Conservation (phyloP, 495 filamentous ascomycete genomes). For the Daldinia bambusicola region DNA sequence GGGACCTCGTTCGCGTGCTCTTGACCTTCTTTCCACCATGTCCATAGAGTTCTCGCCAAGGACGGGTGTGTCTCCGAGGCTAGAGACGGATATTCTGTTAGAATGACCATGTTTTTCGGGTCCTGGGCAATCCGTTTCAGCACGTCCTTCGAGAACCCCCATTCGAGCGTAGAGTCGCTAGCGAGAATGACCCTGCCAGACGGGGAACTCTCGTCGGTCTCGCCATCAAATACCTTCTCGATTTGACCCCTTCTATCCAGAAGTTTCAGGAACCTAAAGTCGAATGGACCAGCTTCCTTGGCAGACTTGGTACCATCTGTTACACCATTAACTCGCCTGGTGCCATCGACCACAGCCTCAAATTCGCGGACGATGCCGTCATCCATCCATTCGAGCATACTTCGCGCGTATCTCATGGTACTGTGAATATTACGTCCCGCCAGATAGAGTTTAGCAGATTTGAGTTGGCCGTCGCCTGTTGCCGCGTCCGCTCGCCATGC, state of each 20-base stretch:
- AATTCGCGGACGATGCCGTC: conserved; percentile 91
- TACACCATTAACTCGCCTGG: conserved; percentile 58
- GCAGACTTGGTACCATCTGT: conserved; percentile 49
- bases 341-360: conserved; percentile 73
- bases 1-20: conserved; percentile 73
- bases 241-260: conserved; percentile 79
- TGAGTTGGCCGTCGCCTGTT: conserved; percentile 71
- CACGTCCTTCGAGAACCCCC: conserved; percentile 94
- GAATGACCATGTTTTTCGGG: conserved; percentile 79
- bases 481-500: conserved; percentile 76
- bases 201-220: conserved; percentile 51
- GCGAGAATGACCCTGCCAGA: conserved; percentile 84
- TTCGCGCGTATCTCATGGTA: conserved; percentile 87
- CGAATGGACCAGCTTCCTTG: conserved; percentile 78
- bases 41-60: conserved; percentile 71
- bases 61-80: conserved; percentile 50
- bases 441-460: conserved; percentile 78
- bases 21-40: conserved; percentile 74
- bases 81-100: conserved; percentile 74
- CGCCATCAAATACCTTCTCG: conserved; percentile 65
- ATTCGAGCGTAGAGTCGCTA: conserved; percentile 87
- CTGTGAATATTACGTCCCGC: conserved; percentile 82
- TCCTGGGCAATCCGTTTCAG: conserved; percentile 78
- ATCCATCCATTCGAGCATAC: conserved; percentile 99
- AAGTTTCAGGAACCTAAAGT: conserved; percentile 86